Evolutionary conservation across 1,284 basidiomycete species (phyloP), one percentile per base, ranked within the genome.

Genomic region (Naganishia albida): DNA sequence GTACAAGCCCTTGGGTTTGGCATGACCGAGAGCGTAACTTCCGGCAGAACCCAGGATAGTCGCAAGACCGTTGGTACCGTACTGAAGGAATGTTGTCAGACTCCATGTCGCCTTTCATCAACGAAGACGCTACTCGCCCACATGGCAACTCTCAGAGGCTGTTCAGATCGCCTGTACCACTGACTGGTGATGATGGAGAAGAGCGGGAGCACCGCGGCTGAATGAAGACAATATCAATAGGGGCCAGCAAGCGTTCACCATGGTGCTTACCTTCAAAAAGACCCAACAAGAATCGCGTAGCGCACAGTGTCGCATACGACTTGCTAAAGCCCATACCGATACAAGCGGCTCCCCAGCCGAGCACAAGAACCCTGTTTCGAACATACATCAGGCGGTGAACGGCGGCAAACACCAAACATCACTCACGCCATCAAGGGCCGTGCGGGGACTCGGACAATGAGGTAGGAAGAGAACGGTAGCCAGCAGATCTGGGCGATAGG

Each of bases 101-200:
- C 59, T n/a, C 26, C 8, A n/a, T 25, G 25, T 7, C 8, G 25
- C 38, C 8, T 60, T 26, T 7, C 16, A 18, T 13, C 13, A 50
- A 23, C 23, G 34, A 10, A 34, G 20, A 15, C 25, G 10, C 20
- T 12, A 55, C 53, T 55, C 43, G 64, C 66, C 53, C 55, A 55
- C 46, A 48, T 48, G 46, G 46, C 46, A 20, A 48, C 46, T 48
- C 46, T 18, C 46, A 48, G 46, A 20, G 46, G 46, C 23, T 48
- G 46, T 12, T 80, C 78, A 23, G 73, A 73, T 52, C 79, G 73
- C 49, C 78, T 70, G 70, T 79, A 80, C 78, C 78, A 80, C 20
- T 76, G 75, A 10, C 74, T 70, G 20, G 78, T 79, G 56, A 80
- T 70, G 63, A 80, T 71, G n/a, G 78, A 72, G 70, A 80, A 79